Base-by-base conservation (phyloP, 106 monocot genomes). In the Dioscorea zingiberensis region DNA sequence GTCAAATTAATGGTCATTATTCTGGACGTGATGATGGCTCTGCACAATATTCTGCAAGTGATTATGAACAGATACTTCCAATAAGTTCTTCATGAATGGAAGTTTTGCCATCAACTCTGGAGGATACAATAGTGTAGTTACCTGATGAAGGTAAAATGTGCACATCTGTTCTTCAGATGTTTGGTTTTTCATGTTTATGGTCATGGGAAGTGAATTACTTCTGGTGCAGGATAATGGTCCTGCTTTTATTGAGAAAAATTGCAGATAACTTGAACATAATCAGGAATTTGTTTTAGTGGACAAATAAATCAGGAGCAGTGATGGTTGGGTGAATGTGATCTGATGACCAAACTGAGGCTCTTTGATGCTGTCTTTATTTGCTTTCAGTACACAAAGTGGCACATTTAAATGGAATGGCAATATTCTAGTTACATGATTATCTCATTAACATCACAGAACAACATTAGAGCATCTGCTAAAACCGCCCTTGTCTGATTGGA, bases 181-280 rank as follows among this genome's bases (percentile, higher is more conserved):
- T 83, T 48, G 85, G 85, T 63, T 76, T 80, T 71, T 77, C 85
- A 57, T 74, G 80, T 54, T 15, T 86, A 54, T 90, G 85, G 90
- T 83, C 85, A 56, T 90, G 83, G 85, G 80, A 86, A 54, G 78
- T 90, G 56, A 74, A 83, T 23, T 90, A 80, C 63, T 86, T 73
- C 25, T 58, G 70, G 16, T 66, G 75, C 16, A 72, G 67, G 56
- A 90, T 81, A 54, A 83, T 71, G 55, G 83, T 61, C 85, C 85
- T 13, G 83, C 85, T 59, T 77, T 80, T 25, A 78, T 75, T 24
- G 85, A 85, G 63, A 85, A 80, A 57, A 83, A 89, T 77, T 82
- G 70, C 21, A 85, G 66, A 25, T 74, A 80, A 66, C 69, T 90
- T 70, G 73, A 77, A 19, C 83, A 90, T 66, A 90, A 90, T 25